Conservation (phyloP, 805 yeast species). For the Wickerhamia fluorescens region DNA sequence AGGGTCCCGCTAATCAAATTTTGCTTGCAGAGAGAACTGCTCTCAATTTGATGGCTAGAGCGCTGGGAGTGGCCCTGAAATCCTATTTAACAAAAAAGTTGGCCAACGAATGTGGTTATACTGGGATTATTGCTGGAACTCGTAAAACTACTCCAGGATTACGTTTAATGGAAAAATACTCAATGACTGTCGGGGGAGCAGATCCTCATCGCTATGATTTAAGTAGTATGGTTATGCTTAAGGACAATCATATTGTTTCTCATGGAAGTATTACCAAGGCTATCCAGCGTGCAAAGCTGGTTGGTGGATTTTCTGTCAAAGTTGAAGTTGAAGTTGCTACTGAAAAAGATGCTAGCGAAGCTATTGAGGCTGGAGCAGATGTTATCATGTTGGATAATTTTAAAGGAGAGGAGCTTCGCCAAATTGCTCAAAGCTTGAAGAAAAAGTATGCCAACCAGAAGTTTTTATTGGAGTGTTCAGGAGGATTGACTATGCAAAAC, state of each 20-base stretch:
- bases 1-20: conserved; percentile 74
- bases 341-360: conserved; percentile 84
- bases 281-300: conserved; percentile 65
- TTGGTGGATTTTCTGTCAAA: conserved; percentile 82
- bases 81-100: conserved; percentile 48
- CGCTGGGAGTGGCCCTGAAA: conserved; percentile 84
- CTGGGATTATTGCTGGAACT: conserved; percentile 89
- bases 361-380: conserved; percentile 92
- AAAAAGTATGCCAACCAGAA: conserved; percentile 41
- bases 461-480: conserved; percentile 83
- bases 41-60: conserved; percentile 70
- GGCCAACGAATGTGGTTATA: conserved; percentile 64
- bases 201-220: conserved; percentile 90
- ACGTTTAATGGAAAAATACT: conserved; percentile 80
- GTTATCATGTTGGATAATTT: conserved; percentile 93
- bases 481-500: conserved; percentile 75
- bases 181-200: conserved; percentile 93
- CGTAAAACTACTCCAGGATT: conserved; percentile 97
- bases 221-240: conserved; percentile 91
- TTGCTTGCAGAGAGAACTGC: conserved; percentile 83
- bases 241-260: conserved; percentile 89
- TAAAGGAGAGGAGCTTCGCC: conserved; percentile 52
- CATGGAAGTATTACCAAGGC: conserved; percentile 90
- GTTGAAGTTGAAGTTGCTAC: conserved; percentile 89
- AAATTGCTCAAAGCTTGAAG: conserved; percentile 61